Evolutionary conservation across 371 early-diverging fungal genomes (phyloP), one percentile per base, ranked within the genome.

Genomic region (Smittium culicis): DNA sequence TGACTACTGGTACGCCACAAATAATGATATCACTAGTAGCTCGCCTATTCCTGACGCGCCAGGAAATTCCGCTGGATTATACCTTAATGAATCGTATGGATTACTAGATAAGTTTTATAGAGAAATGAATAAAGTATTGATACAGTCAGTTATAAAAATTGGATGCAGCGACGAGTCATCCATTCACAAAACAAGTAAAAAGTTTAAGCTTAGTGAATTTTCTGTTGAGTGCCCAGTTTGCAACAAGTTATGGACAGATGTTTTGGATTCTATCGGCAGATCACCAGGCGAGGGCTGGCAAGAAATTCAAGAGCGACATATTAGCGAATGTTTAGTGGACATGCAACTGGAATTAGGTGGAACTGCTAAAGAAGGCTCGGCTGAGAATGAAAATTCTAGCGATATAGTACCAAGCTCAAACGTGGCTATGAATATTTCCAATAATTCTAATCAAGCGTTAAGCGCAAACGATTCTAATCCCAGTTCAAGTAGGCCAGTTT

Each of bases 151-250:
- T 64, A 28, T 28, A 28, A 61, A 16, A 29, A 8, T 60, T 28
- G 30, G 29, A 14, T 5, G 64, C 14, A 34, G 17, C 20, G 61
- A 28, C 8, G 17, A 64, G 8, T 35, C 8, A 8, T 11, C 8
- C 17, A 14, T 29, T 61, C 14, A 24, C 34, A 61, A 61, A 3
- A 30, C 64, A 28, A 16, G 5, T 66, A 62, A 64, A 57, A 32
- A 64, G 5, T 64, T 27, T 79, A 78, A 20, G 77, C 75, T 54
- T 72, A 73, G 17, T 81, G 85, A 67, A 76, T 77, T 3, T 77
- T 79, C 28, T 83, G 84, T 78, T 14, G 89, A 87, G 57, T 93
- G 93, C 68, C 93, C 93, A 35, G 90, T 89, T 2, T 93, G 93
- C 61, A 75, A 72, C 27, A 60, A 60, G 20, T 67, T 66, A 65